phyloP scores from a whole-genome alignment of 176 grass and related monocot genomes.

The Tillandsia leiboldiana region DNA sequence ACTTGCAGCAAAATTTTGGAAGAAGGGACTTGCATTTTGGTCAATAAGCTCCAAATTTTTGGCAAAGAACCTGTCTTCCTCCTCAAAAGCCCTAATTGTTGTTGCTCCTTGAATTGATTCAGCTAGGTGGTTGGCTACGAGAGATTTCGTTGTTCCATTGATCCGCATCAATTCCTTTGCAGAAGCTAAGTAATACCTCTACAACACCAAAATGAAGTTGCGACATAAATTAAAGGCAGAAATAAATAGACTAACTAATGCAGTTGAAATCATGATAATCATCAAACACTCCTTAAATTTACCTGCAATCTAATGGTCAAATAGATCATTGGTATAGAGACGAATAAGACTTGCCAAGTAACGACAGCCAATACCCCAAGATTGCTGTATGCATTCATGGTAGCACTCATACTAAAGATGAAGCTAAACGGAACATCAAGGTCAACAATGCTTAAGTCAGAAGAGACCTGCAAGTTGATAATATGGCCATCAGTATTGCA shows the following conservation, averaged over 20 bases:
- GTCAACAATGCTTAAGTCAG: slow-evolving; percentile 78
- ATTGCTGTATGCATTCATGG: slow-evolving; percentile 62
- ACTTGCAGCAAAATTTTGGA: slow-evolving; percentile 69
- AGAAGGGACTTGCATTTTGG: slow-evolving; percentile 73
- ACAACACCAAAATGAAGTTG: slow-evolving; percentile 14
- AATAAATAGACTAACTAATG: slow-evolving; percentile 6
- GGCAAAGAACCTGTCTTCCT: slow-evolving; percentile 77
- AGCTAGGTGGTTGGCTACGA: slow-evolving; percentile 71
- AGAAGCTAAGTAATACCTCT: slow-evolving; percentile 83
- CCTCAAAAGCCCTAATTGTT: slow-evolving; percentile 73
- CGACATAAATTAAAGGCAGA: background rate
- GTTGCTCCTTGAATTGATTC: slow-evolving; percentile 76
- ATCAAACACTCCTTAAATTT: slow-evolving; percentile 1
- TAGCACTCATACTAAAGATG: slow-evolving; percentile 38
- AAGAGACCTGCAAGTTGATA: slow-evolving; percentile 53
- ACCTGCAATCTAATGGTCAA: slow-evolving; percentile 72
- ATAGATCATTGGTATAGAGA: slow-evolving; percentile 52
- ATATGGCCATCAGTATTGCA: no score
- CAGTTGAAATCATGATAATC: background rate
- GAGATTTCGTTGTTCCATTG: slow-evolving; percentile 92
- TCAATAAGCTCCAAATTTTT: slow-evolving; percentile 68
- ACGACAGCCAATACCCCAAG: slow-evolving; percentile 75
- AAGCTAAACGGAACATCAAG: slow-evolving; percentile 79
- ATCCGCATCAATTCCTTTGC: slow-evolving; percentile 94
- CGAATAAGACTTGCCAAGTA: slow-evolving; percentile 88